These are phyloP conservation scores for Evansstolkia leycettana DNA, from an alignment of 495 filamentous ascomycete species.

Conservation along the genomic window DNA sequence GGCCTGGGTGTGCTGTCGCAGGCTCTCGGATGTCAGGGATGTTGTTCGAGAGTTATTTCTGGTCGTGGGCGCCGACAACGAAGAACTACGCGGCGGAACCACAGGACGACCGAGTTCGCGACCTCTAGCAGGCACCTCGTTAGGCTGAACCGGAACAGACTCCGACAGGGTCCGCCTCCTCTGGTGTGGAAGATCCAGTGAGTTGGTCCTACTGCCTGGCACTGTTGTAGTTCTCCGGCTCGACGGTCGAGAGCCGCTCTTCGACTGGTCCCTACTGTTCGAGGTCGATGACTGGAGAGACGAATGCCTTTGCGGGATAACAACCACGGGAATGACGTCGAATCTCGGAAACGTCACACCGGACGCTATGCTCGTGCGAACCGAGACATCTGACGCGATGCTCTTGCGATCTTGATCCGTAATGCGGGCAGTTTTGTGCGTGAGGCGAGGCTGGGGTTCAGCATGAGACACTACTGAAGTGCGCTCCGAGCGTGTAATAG, in stretches of 20 bases:
- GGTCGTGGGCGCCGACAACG: conserved; percentile 60
- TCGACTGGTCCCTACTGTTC: conserved; percentile 25
- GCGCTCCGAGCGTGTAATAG: conserved; percentile 28
- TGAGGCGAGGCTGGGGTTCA: conserved; percentile 32
- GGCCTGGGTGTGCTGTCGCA: conserved; percentile 44
- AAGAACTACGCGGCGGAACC: conserved; percentile 49
- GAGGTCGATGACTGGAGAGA: conserved; percentile 43
- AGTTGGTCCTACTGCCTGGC: conserved; percentile 17
- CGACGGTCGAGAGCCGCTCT: conserved; percentile 23
- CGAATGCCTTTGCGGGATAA: conserved; percentile 56
- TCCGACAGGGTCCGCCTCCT: conserved; percentile 30
- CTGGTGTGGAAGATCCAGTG: conserved; percentile 6
- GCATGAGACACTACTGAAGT: conserved; percentile 28
- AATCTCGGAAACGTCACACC: conserved; percentile 33
- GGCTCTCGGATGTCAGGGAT: conserved; percentile 54
- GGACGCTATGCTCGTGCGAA: conserved; percentile 35
- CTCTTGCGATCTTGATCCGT: conserved; percentile 42
- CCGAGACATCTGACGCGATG: conserved; percentile 44
- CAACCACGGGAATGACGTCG: conserved; percentile 57
- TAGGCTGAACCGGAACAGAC: conserved; percentile 13
- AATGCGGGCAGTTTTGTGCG: conserved; percentile 34
- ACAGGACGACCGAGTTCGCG: conserved; percentile 32
- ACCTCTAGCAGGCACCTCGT: conserved; percentile 14
- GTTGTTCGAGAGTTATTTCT: conserved; percentile 51
- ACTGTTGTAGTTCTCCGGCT: conserved; percentile 21